A percentile compares a stretch with the other conserved stretches of the same genome.
phyloP scores from a whole-genome alignment of 495 filamentous ascomycete species.

The Xylaria venustula region DNA sequence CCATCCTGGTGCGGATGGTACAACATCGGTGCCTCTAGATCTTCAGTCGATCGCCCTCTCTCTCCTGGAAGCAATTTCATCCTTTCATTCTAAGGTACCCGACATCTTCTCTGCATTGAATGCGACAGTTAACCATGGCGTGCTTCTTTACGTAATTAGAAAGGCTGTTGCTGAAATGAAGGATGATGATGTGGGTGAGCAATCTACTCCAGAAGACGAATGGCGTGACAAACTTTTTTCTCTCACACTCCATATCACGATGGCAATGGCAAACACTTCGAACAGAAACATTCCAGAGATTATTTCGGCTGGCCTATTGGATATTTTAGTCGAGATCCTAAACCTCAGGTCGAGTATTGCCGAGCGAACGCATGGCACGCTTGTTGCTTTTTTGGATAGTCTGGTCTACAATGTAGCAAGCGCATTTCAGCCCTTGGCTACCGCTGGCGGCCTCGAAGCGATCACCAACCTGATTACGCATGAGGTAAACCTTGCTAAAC shows the following conservation, averaged over 20 bases:
- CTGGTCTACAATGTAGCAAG: constrained; percentile 78
- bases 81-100: constrained; percentile 68
- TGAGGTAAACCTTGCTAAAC: constrained; percentile 71
- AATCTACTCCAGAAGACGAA: constrained; percentile 63
- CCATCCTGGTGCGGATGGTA: constrained; percentile 68
- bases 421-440: constrained; percentile 75
- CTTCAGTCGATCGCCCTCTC: constrained; percentile 82
- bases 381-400: constrained; percentile 81
- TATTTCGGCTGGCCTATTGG: constrained; percentile 81
- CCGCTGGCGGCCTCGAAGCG: constrained; percentile 77
- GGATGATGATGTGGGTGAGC: constrained; percentile 55
- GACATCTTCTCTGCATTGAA: constrained; percentile 86
- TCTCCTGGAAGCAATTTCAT: constrained; percentile 76
- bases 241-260: constrained; percentile 72
- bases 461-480: constrained; percentile 80
- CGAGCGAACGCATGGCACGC: constrained; percentile 73
- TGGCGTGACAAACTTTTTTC: constrained; percentile 89
- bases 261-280: constrained; percentile 65
- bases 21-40: constrained; percentile 63
- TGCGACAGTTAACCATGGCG: constrained; percentile 92
- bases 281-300: constrained; percentile 55
- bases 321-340: constrained; percentile 85
- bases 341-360: constrained; percentile 79
- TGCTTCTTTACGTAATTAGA: constrained; percentile 89
- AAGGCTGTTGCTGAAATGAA: constrained; percentile 83